phyloP scores from a whole-genome alignment of 306 rosid genomes.

The Prinsepia uniflora region DNA sequence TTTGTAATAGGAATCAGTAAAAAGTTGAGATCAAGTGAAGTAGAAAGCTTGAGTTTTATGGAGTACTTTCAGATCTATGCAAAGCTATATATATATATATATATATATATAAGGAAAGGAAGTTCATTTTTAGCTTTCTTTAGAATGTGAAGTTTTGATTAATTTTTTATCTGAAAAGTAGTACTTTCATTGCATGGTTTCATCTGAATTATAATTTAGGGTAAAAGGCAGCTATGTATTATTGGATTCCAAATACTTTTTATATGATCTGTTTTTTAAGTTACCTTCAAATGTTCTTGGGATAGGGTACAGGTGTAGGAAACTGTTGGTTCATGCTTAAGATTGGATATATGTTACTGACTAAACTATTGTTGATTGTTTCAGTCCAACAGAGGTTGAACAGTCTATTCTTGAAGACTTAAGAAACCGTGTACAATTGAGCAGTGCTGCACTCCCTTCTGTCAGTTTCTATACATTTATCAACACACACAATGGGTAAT shows the following conservation, averaged over 20 bases:
- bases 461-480: conserved; percentile 88
- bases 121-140: background rate
- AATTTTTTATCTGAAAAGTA: background rate
- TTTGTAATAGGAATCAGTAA: background rate
- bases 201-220: background rate
- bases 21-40: conserved; percentile 1
- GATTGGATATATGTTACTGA: conserved; percentile 18
- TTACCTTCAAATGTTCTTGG: conserved; percentile 5
- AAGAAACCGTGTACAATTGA: conserved; percentile 94
- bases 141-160: background rate
- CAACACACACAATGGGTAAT: conserved; percentile 84
- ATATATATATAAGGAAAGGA: background rate
- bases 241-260: background rate
- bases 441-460: conserved; percentile 80
- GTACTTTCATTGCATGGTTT: background rate
- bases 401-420: conserved; percentile 93
- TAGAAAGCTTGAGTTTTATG: background rate
- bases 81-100: background rate
- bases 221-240: background rate
- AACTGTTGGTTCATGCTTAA: background rate
- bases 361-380: conserved; percentile 30
- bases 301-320: conserved; percentile 6
- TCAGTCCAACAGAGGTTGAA: conserved; percentile 83
- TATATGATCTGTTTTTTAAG: background rate
- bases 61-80: background rate